phyloP scores from a whole-genome alignment of 495 filamentous ascomycete genomes.

The Tuber microsphaerosporum region DNA sequence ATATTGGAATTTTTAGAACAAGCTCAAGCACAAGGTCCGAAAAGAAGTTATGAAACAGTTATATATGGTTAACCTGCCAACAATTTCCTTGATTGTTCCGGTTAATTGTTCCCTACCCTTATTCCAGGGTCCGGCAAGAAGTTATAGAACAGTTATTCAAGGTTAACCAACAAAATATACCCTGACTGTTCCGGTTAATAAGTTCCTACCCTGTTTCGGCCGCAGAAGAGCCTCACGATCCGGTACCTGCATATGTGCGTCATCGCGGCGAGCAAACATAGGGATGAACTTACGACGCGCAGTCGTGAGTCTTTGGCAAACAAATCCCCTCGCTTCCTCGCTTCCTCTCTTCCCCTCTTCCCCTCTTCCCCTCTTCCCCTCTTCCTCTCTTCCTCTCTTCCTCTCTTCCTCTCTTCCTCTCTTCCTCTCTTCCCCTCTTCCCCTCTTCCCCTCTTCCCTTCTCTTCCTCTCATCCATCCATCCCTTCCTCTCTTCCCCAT shows the following conservation, averaged over 20 bases:
- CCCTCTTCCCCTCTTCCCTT: slow-evolving; percentile 4
- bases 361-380: slow-evolving; percentile 1
- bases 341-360: neutral
- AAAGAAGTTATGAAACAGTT: too few species aligned
- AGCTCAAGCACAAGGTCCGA: too few species aligned
- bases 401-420: neutral
- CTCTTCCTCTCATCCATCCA: neutral
- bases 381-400: neutral
- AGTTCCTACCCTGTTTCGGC: too few species aligned
- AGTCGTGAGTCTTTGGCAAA: neutral
- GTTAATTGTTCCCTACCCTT: too few species aligned
- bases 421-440: neutral
- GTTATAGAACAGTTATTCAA: too few species aligned
- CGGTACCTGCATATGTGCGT: neutral
- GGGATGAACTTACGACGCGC: neutral
- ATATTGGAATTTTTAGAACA: too few species aligned
- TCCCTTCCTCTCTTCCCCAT: neutral
- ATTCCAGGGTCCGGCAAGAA: too few species aligned
- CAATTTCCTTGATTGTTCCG: too few species aligned
- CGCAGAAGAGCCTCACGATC: neutral
- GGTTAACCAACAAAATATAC: too few species aligned
- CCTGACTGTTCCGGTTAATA: too few species aligned
- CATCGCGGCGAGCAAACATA: neutral
- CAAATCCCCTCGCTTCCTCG: neutral
- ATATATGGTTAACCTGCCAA: too few species aligned